These are phyloP conservation scores for Coleophoma eucalyptorum DNA, from an alignment of 2,329 filamentous ascomycete genomes.

Conservation along the genomic window DNA sequence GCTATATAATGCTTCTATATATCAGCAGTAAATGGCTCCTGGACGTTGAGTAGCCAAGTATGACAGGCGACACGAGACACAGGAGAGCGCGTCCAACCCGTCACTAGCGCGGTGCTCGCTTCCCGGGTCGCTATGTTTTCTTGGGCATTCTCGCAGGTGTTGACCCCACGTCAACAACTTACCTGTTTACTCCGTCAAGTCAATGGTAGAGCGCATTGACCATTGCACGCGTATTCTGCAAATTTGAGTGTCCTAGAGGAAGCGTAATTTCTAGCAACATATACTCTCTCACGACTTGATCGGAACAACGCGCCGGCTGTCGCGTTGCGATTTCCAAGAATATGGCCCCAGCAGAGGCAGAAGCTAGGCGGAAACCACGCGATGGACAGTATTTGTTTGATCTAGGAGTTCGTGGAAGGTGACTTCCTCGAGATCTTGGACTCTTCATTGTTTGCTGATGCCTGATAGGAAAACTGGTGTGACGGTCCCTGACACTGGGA, in stretches of 20 bases:
- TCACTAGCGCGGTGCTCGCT: neutral
- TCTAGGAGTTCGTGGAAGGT: conserved; percentile 48
- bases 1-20: too few species aligned
- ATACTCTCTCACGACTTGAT: neutral
- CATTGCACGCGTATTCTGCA: too few species aligned
- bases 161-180: neutral
- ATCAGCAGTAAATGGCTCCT: too few species aligned
- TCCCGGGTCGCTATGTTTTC: neutral
- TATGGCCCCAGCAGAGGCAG: conserved; percentile 14
- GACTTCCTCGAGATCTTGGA: conserved; percentile 11
- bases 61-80: too few species aligned
- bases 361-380: conserved; percentile 20
- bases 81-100: too few species aligned
- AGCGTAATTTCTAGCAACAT: neutral
- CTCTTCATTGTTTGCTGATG: conserved; percentile 13
- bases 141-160: neutral
- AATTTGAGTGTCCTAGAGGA: too few species aligned
- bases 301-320: neutral
- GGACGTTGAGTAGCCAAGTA: too few species aligned
- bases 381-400: conserved; percentile 45
- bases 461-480: conserved; percentile 79
- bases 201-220: neutral
- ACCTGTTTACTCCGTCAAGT: neutral
- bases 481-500: conserved; percentile 70
- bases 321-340: neutral